A percentile compares a stretch with the other conserved stretches of the same genome.
phyloP scores from a whole-genome alignment of 208 protist species.

The Trypanosoma cruzi region DNA sequence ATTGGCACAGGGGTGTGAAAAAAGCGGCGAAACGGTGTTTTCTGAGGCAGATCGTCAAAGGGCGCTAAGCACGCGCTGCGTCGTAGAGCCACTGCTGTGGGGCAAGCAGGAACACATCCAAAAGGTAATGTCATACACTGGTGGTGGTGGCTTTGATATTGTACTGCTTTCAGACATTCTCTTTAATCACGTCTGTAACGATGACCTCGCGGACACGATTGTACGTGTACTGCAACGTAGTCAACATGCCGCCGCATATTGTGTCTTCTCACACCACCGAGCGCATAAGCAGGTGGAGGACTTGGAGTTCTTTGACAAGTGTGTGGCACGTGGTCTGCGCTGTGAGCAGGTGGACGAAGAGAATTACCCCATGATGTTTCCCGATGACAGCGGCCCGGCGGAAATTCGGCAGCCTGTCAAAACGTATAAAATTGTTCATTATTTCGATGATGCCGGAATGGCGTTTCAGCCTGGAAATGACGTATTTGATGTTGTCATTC shows the following conservation, averaged over 20 bases:
- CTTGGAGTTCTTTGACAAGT: conserved; percentile 89
- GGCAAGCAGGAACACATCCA: conserved; percentile 78
- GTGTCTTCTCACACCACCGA: conserved; percentile 91
- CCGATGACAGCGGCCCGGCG: conserved; percentile 81
- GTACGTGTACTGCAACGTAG: conserved; percentile 42
- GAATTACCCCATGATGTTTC: conserved; percentile 89
- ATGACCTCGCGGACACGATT: conserved; percentile 78
- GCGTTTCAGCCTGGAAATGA: conserved; percentile 34
- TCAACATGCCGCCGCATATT: conserved; percentile 70
- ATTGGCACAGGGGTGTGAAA: neutral
- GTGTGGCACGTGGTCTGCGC: conserved; percentile 59
- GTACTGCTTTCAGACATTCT: conserved; percentile 90
- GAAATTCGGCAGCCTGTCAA: conserved; percentile 81
- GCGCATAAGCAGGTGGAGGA: conserved; percentile 84
- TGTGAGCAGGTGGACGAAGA: conserved; percentile 83
- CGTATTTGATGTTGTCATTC: conserved; percentile 82
- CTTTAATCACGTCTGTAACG: conserved; percentile 93
- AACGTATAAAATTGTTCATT: conserved; percentile 69
- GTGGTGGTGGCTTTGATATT: conserved; percentile 71
- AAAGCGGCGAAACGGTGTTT: conserved; percentile 3
- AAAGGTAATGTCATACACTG: conserved; percentile 56
- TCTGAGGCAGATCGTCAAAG: conserved; percentile 7
- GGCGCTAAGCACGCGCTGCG: conserved; percentile 30
- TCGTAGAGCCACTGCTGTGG: conserved; percentile 83
- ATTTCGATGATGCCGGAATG: conserved; percentile 53